These are phyloP conservation scores for Phycomyces blakesleeanus DNA, from an alignment of 192 early-diverging fungal genomes.

Conservation along the genomic window DNA sequence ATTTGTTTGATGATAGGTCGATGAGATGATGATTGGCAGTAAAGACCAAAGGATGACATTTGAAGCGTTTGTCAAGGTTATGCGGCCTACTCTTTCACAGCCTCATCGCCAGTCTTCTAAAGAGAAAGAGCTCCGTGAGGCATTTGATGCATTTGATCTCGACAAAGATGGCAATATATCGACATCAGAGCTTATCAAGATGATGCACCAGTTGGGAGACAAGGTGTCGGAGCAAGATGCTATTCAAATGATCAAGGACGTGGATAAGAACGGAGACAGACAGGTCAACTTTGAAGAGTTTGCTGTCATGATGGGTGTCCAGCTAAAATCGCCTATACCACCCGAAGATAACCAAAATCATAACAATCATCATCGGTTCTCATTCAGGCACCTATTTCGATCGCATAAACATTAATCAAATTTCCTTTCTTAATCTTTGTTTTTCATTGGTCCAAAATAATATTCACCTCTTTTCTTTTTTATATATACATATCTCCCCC, in stretches of 20 bases:
- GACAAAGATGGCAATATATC: constrained; percentile 33
- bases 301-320: constrained; percentile 32
- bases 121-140: constrained; percentile 27
- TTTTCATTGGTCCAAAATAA: too few species aligned
- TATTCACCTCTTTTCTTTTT: too few species aligned
- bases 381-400: constrained; percentile 3
- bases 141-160: constrained; percentile 35
- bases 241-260: constrained; percentile 25
- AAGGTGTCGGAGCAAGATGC: constrained; percentile 21
- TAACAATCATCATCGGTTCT: constrained; percentile 18
- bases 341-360: background rate
- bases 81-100: constrained; percentile 37
- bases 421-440: too few species aligned
- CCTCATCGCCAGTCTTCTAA: constrained; percentile 1
- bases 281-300: constrained; percentile 37
- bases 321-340: background rate
- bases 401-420: too few species aligned
- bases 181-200: constrained; percentile 18
- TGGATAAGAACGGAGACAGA: constrained; percentile 30
- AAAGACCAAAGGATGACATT: constrained; percentile 58
- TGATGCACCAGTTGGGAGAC: constrained; percentile 34
- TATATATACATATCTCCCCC: too few species aligned
- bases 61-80: constrained; percentile 58
- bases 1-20: too few species aligned
- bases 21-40: constrained; percentile 30